phyloP scores from a whole-genome alignment of 169 alveolate species.

The Cyclospora cayetanensis region DNA sequence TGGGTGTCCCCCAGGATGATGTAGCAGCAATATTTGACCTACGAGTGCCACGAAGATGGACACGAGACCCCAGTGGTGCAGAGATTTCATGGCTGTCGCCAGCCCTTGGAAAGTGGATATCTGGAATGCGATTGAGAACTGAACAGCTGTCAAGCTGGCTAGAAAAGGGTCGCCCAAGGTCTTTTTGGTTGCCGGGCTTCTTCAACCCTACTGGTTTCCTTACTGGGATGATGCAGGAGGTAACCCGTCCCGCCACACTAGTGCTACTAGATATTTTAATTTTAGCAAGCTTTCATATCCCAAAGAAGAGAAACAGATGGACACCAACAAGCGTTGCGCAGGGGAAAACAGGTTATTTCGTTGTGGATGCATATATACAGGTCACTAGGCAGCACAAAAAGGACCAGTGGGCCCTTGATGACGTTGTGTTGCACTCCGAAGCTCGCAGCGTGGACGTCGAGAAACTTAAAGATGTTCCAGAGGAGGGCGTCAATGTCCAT shows the following conservation, averaged over 20 bases:
- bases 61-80: slow-evolving; percentile 96
- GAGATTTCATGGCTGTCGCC: slow-evolving; percentile 97
- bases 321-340: background rate
- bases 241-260: slow-evolving; percentile 45
- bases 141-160: slow-evolving; percentile 94
- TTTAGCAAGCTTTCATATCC: background rate
- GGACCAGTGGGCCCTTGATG: slow-evolving; percentile 95
- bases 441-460: slow-evolving; percentile 76
- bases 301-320: background rate
- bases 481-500: slow-evolving; percentile 92
- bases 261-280: background rate
- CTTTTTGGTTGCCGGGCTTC: slow-evolving; percentile 95
- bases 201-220: slow-evolving; percentile 93
- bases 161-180: slow-evolving; percentile 89
- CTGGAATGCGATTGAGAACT: slow-evolving; percentile 92
- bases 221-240: slow-evolving; percentile 96
- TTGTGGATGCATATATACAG: background rate
- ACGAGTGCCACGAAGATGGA: slow-evolving; percentile 94
- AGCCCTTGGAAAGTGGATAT: slow-evolving; percentile 95
- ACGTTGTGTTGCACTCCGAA: slow-evolving; percentile 92
- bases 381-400: slow-evolving; percentile 91
- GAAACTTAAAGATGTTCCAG: slow-evolving; percentile 84
- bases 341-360: too few relatives aligned
- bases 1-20: slow-evolving; percentile 63
- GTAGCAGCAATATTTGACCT: slow-evolving; percentile 88